phyloP scores from a whole-genome alignment of 208 protist species.

The Giardia duodenalis region DNA sequence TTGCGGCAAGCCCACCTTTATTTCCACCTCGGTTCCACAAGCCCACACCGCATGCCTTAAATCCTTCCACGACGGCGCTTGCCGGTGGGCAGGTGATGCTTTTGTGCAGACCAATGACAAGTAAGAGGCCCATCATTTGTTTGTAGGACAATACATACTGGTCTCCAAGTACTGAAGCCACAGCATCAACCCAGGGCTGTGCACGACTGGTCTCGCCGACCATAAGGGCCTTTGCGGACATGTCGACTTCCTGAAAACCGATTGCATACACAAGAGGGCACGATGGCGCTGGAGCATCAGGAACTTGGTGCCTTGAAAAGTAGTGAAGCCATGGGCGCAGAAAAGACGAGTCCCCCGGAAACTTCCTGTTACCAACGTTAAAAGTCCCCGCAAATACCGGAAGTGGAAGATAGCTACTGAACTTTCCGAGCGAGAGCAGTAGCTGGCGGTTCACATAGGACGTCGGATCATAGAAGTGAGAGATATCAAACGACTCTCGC shows the following conservation, averaged over 20 bases:
- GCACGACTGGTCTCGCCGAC: not conserved
- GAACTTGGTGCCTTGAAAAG: no score
- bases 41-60: not conserved
- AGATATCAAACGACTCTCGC: no score
- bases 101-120: not conserved
- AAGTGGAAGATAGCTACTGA: not conserved
- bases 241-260: not conserved
- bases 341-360: not conserved
- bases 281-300: not conserved
- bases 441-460: not conserved
- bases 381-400: not conserved
- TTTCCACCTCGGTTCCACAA: not conserved
- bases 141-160: not conserved
- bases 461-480: not conserved
- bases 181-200: not conserved
- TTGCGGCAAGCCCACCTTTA: not conserved
- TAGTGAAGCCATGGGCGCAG: not conserved
- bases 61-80: not conserved
- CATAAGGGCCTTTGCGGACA: not conserved
- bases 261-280: no score
- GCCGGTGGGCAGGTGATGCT: not conserved
- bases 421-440: not conserved
- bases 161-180: not conserved
- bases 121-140: not conserved
- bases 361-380: not conserved